Conservation (phyloP, 2,329 filamentous ascomycete species). For the Xylariaceae sp. region DNA sequence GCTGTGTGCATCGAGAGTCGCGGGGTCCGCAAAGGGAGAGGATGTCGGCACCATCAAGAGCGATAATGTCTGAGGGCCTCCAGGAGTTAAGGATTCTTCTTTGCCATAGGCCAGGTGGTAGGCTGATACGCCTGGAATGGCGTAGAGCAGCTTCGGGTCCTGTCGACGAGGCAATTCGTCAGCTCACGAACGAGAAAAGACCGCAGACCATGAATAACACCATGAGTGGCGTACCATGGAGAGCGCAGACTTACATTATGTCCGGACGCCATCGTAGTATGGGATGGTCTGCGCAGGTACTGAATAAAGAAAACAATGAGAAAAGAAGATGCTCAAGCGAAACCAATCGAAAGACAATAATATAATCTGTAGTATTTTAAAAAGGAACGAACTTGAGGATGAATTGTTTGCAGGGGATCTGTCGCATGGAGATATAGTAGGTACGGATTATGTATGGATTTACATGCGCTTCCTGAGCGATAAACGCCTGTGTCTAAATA, state of each 20-base stretch:
- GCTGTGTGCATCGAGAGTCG: constrained; percentile 49
- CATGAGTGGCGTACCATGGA: background rate
- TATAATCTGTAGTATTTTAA: background rate
- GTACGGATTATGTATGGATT: background rate
- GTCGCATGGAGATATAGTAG: background rate
- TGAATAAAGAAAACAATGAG: background rate
- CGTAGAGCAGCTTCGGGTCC: constrained; percentile 63
- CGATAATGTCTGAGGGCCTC: constrained; percentile 84
- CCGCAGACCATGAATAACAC: background rate
- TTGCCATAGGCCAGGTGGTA: constrained; percentile 87
- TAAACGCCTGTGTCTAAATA: background rate
- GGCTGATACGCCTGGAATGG: constrained; percentile 79
- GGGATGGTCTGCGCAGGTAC: background rate
- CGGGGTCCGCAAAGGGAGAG: constrained; percentile 57
- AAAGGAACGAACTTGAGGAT: background rate
- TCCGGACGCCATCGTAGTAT: constrained; percentile 39
- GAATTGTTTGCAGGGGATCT: background rate
- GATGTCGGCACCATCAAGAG: constrained; percentile 93
- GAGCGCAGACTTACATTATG: constrained; percentile 34
- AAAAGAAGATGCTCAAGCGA: background rate
- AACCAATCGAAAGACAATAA: background rate
- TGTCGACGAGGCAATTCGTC: constrained; percentile 25
- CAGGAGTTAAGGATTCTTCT: constrained; percentile 75
- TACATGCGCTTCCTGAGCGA: background rate
- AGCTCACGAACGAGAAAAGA: constrained; percentile 4